A percentile compares a stretch with the other conserved stretches of the same genome.
phyloP scores from a whole-genome alignment of 2,329 filamentous ascomycete species.

The Diaporthe aspalathi region DNA sequence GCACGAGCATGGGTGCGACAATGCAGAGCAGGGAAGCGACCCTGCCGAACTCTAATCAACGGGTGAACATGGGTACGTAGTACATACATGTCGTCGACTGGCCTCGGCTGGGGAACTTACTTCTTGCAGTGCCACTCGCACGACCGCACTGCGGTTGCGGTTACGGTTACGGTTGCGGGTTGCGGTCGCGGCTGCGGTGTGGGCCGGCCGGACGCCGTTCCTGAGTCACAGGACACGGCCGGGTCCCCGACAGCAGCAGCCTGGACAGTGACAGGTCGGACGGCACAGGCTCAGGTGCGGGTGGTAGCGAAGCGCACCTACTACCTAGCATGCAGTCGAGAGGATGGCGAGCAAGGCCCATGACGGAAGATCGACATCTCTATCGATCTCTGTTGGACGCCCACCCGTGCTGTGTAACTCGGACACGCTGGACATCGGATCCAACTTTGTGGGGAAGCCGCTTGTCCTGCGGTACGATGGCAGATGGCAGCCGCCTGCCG shows the following conservation, averaged over 20 bases:
- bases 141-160: conserved; percentile 11
- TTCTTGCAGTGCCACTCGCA: conserved; percentile 21
- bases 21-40: conserved; percentile 19
- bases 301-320: background rate
- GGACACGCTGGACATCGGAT: background rate
- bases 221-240: conserved; percentile 25
- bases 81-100: background rate
- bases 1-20: background rate
- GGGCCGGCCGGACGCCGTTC: conserved; percentile 18
- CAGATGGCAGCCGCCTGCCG: background rate
- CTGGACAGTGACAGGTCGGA: conserved; percentile 16
- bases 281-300: background rate
- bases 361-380: conserved; percentile 11
- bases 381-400: conserved; percentile 19
- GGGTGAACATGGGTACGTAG: conserved; percentile 6
- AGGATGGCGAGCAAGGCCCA: background rate
- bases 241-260: conserved; percentile 4
- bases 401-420: conserved; percentile 14
- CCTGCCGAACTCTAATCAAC: conserved; percentile 26
- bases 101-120: background rate
- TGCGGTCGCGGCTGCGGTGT: too few species aligned
- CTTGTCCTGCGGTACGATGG: background rate
- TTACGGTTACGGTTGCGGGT: too few species aligned
- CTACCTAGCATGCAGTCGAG: too few species aligned
- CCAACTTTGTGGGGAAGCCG: conserved; percentile 16